These are phyloP conservation scores for Amphicarpaea edgeworthii DNA, from an alignment of 306 rosid genomes.

Conservation along the genomic window DNA sequence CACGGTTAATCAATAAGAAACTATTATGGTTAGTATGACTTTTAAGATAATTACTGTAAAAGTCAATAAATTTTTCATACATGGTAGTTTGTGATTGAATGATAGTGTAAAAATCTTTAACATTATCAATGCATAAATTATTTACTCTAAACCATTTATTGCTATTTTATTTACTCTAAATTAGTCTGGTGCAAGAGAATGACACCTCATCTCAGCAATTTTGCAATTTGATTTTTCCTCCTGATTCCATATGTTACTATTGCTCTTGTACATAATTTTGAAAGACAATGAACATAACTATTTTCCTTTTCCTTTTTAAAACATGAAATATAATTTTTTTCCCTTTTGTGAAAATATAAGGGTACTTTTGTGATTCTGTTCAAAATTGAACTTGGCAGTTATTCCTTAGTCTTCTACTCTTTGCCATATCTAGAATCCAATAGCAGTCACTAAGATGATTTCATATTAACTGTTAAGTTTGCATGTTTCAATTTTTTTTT, in stretches of 20 bases:
- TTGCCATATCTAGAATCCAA: neutral
- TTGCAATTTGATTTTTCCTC: slow-evolving; percentile 25
- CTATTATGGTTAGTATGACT: no score
- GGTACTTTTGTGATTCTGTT: neutral
- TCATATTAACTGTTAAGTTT: neutral
- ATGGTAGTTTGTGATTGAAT: no score
- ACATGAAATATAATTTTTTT: neutral
- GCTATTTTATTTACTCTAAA: no score
- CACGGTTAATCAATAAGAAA: no score
- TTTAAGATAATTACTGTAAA: no score
- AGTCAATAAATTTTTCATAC: no score
- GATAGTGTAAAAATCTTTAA: no score
- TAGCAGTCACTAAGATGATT: neutral
- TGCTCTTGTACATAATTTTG: slow-evolving; percentile 18
- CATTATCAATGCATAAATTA: no score
- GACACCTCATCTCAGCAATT: neutral
- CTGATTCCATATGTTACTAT: slow-evolving; percentile 20
- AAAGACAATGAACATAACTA: slow-evolving; percentile 1
- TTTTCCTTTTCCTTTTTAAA: neutral
- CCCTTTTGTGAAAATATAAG: slow-evolving; percentile 5
- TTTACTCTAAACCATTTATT: neutral
- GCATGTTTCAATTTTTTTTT: neutral
- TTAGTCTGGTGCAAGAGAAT: slow-evolving; percentile 12
- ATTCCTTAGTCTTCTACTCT: neutral
- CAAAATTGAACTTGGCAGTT: neutral